Base-by-base conservation (phyloP, 441 rosid genomes). In the Hura crepitans region DNA sequence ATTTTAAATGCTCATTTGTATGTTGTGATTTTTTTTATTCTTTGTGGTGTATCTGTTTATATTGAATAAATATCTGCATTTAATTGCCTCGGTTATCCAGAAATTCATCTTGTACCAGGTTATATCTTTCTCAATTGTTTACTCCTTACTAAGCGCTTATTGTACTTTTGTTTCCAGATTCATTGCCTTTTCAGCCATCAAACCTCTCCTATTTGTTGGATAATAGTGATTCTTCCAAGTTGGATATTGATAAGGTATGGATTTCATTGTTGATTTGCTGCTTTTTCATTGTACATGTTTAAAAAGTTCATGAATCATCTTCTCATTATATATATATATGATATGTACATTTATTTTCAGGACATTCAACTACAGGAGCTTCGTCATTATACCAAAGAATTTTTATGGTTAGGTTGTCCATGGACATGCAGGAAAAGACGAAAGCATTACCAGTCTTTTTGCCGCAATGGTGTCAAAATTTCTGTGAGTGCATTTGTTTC, bases 331-430 rank as follows among this genome's bases (percentile, higher is more conserved):
- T 50, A 15, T 25, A 55, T 55, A 28, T 10, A 17, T 58, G 30
- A 11, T 15, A 4, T 58, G 2, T 31, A 9, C 23, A 14, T 55
- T 53, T 17, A 23, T 50, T 63, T 63, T 10, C 72, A 79, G 88
- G 83, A 75, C 50, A 31, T 66, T 43, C 81, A 79, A 51, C 62
- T 50, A 9, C 20, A 31, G 60, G 78, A 78, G 79, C 69, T 72
- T 55, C 71, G 75, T 56, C 74, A 66, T 11, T 49, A 58, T 68
- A 33, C 78, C n/a, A 73, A 68, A 62, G 81, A 74, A 10, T 70
- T 82, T 71, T 73, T 68, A 3, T 89, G 97, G 97, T 62, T 86
- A 76, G 96, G 97, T 46, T 64, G 84, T 64, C 78, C 88, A 2
- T 85, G 87, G 89, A 86, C 75, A n/a, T 86, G 87, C 68, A 79